phyloP scores from a whole-genome alignment of 768 basidiomycete species.

The Podaxis sp. region DNA sequence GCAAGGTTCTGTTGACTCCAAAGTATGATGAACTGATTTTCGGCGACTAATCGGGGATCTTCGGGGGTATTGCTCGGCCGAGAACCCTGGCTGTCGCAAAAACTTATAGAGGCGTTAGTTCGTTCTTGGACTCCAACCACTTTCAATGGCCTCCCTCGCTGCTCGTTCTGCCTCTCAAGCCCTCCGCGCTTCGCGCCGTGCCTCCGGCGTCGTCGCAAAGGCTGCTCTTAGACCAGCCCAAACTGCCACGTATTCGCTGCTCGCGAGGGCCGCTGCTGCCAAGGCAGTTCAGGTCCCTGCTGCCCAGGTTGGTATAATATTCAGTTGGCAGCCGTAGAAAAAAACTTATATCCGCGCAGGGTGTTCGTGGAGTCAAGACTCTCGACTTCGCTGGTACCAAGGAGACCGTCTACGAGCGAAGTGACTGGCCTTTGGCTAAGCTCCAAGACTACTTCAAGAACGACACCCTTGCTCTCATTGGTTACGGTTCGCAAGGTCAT shows the following conservation, averaged over 20 bases:
- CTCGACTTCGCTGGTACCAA: constrained; percentile 95
- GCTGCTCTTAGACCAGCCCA: constrained; percentile 42
- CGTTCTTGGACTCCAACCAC: constrained; percentile 28
- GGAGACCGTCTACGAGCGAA: constrained; percentile 92
- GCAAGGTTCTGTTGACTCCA: neutral
- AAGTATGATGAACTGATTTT: neutral
- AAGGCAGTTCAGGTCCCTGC: constrained; percentile 35
- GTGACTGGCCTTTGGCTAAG: constrained; percentile 97
- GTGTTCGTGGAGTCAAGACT: constrained; percentile 84
- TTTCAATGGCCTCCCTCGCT: constrained; percentile 54
- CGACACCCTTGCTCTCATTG: constrained; percentile 98
- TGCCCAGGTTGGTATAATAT: constrained; percentile 31
- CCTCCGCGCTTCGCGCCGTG: constrained; percentile 67
- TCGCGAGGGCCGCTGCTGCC: constrained; percentile 48
- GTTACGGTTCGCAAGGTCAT: constrained; percentile 98
- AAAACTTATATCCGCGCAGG: constrained; percentile 31
- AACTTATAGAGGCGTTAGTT: constrained; percentile 17
- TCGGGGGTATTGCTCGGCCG: constrained; percentile 17
- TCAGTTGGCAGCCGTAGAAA: neutral
- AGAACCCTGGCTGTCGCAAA: constrained; percentile 18
- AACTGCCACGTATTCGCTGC: constrained; percentile 68
- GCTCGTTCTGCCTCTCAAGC: constrained; percentile 64
- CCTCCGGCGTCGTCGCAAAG: constrained; percentile 48
- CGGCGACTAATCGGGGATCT: neutral
- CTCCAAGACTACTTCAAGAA: constrained; percentile 99